Evolutionary conservation across 176 grass and related monocot genomes (phyloP).

Genomic region (Bothriochloa decipiens): DNA sequence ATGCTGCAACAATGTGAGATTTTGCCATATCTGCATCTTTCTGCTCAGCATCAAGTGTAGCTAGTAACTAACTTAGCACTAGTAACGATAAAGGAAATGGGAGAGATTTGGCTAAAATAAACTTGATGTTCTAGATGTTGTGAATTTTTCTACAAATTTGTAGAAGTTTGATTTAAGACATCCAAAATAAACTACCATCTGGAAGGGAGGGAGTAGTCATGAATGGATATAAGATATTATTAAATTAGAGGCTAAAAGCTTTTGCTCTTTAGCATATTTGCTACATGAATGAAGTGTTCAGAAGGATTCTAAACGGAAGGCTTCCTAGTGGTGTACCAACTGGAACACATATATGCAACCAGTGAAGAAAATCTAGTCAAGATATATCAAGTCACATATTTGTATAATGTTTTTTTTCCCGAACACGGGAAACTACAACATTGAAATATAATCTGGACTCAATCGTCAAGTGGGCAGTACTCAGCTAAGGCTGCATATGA

Average conservation of each 20-base stretch:
- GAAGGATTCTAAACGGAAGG: not conserved
- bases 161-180: not conserved
- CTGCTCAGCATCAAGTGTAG: constrained; percentile 36
- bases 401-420: not conserved
- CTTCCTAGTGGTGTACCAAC: not conserved
- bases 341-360: not conserved
- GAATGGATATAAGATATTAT: not conserved
- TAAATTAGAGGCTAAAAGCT: not conserved
- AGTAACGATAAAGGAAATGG: not conserved
- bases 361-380: not conserved
- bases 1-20: constrained; percentile 69
- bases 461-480: no score
- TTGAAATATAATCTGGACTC: not conserved
- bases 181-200: not conserved
- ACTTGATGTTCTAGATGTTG: no score
- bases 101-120: not conserved
- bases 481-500: no score
- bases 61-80: not conserved
- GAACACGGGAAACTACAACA: no score
- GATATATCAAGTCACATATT: not conserved
- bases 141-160: not conserved
- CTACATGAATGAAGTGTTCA: not conserved
- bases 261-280: not conserved
- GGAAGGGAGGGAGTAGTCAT: not conserved
- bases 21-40: constrained; percentile 63